Conservation (phyloP, 2,329 filamentous ascomycete genomes). For the Paradendryphiella salina region DNA sequence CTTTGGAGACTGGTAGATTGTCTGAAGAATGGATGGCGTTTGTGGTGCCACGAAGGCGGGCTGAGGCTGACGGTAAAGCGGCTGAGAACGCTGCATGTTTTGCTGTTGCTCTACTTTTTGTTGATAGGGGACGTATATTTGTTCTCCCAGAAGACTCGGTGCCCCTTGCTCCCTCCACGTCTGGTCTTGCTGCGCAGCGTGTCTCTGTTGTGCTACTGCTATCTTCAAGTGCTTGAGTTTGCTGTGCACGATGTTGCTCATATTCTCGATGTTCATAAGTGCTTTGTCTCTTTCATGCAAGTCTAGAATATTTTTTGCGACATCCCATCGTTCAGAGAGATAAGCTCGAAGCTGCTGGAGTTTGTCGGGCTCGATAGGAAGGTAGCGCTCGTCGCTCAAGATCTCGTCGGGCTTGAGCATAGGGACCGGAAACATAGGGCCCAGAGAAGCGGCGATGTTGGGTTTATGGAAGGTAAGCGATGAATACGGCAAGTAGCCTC, state of each 20-base stretch:
- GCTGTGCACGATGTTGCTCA: background rate
- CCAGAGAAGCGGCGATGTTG: no score
- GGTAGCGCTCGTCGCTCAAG: background rate
- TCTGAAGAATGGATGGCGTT: background rate
- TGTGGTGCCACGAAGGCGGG: background rate
- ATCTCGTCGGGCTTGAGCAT: conserved; percentile 4
- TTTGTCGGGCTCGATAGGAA: background rate
- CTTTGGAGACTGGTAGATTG: background rate
- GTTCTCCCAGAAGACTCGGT: background rate
- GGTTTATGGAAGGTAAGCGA: background rate
- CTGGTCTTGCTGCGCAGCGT: background rate
- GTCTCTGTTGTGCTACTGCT: background rate
- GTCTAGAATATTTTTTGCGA: background rate
- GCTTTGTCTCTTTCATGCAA: background rate
- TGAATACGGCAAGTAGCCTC: background rate
- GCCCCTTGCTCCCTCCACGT: background rate
- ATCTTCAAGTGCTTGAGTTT: background rate
- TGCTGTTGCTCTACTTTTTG: no score
- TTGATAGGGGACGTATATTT: no score
- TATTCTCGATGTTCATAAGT: background rate
- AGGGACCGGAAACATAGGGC: background rate
- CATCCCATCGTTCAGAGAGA: background rate
- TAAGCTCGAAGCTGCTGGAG: background rate
- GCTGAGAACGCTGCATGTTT: no score
- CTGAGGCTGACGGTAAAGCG: background rate